Conservation (phyloP, 768 basidiomycete species). For the Russula olivacea region DNA sequence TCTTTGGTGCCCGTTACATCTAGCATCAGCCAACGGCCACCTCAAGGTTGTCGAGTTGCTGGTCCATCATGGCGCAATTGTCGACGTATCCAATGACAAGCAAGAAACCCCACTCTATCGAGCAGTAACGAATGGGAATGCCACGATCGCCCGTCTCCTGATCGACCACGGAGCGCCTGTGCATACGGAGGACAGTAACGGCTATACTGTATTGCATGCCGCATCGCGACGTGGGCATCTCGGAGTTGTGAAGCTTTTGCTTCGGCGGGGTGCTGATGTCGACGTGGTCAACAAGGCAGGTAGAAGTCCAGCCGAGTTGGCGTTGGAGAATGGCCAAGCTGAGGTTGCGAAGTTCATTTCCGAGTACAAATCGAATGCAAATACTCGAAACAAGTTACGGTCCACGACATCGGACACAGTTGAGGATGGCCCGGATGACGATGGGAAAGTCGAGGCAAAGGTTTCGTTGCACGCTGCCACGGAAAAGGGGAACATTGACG, state of each 20-base stretch:
- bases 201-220: conserved; percentile 1
- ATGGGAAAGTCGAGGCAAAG: background rate
- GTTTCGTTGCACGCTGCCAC: background rate
- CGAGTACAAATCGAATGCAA: background rate
- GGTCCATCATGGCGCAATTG: background rate
- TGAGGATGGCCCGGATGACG: background rate
- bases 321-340: background rate
- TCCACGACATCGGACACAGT: background rate
- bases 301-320: background rate
- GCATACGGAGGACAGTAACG: background rate
- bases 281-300: background rate
- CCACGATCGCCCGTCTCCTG: background rate
- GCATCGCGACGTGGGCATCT: background rate
- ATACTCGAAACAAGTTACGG: background rate
- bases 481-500: background rate
- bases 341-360: background rate
- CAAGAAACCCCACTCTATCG: background rate
- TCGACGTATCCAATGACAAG: background rate
- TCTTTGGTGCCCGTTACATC: background rate
- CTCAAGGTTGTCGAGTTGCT: background rate
- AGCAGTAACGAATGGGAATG: background rate
- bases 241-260: background rate
- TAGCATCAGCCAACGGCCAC: background rate
- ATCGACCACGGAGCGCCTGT: conserved; percentile 6
- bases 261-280: background rate